Evolutionary conservation across 176 grass and related monocot species (phyloP).

Genomic region (Musa itinerans): DNA sequence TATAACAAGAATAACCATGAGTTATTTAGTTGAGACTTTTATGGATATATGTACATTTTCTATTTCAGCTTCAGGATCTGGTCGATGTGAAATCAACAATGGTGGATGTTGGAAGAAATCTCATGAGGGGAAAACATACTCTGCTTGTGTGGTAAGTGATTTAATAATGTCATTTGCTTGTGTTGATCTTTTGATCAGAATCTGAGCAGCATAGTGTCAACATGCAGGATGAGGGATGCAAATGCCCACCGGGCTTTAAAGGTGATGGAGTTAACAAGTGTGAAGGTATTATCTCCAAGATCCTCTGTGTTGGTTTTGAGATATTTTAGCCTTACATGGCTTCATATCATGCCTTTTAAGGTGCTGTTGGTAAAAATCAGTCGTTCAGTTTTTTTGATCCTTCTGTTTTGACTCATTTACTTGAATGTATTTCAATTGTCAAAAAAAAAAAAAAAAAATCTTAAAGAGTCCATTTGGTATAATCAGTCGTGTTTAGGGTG

Average conservation of each 20-base stretch:
- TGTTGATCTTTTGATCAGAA: not conserved
- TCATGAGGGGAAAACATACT: slow-evolving; percentile 43
- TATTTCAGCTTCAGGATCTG: slow-evolving; percentile 68
- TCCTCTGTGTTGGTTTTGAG: not conserved
- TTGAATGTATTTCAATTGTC: too few relatives aligned
- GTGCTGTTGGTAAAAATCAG: too few relatives aligned
- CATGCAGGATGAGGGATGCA: slow-evolving; percentile 74
- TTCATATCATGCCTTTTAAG: not conserved
- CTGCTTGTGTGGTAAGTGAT: slow-evolving; percentile 77
- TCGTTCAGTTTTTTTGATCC: too few relatives aligned
- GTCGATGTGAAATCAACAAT: slow-evolving; percentile 79
- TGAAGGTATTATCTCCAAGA: slow-evolving; percentile 42
- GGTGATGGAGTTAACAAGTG: slow-evolving; percentile 72
- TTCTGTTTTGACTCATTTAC: too few relatives aligned
- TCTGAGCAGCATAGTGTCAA: slow-evolving; percentile 1
- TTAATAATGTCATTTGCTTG: not conserved
- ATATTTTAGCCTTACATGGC: not conserved
- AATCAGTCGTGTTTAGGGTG: not conserved
- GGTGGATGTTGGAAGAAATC: slow-evolving; percentile 93
- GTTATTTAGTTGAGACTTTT: not conserved
- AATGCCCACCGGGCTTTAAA: slow-evolving; percentile 71
- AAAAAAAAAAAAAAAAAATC: not conserved
- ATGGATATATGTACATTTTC: not conserved
- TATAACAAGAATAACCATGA: not conserved
- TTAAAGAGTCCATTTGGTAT: not conserved